Evolutionary conservation across 371 early-diverging fungal genomes (phyloP).

Genomic region (Zancudomyces culisetae): DNA sequence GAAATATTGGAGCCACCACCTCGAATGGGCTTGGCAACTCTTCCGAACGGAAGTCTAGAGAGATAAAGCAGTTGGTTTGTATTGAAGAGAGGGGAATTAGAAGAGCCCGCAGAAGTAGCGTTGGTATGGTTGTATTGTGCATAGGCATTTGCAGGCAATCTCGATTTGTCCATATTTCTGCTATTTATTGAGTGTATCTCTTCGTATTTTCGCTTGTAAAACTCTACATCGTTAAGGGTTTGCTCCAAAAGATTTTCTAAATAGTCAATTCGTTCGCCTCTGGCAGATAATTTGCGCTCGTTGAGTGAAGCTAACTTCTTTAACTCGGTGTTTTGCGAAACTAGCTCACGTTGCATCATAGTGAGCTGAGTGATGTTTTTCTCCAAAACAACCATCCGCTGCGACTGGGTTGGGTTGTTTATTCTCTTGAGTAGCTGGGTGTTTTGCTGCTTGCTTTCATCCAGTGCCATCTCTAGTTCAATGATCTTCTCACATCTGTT

Average conservation of each 20-base stretch:
- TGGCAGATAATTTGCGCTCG: constrained; percentile 73
- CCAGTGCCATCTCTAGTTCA: constrained; percentile 81
- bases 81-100: background rate
- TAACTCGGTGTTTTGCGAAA: constrained; percentile 66
- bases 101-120: background rate
- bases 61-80: constrained; percentile 33
- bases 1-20: constrained; percentile 35
- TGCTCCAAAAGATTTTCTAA: constrained; percentile 74
- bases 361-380: constrained; percentile 88
- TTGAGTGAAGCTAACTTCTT: constrained; percentile 80
- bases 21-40: constrained; percentile 85
- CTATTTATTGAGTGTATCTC: constrained; percentile 45
- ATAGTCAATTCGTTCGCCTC: constrained; percentile 82
- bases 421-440: constrained; percentile 55
- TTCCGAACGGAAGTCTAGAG: constrained; percentile 48
- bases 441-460: constrained; percentile 76
- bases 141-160: constrained; percentile 22
- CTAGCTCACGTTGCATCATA: constrained; percentile 80
- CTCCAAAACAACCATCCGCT: constrained; percentile 89
- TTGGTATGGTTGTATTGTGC: too few relatives aligned
- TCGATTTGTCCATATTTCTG: constrained; percentile 57
- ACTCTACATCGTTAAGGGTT: constrained; percentile 42
- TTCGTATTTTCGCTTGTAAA: constrained; percentile 64
- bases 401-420: constrained; percentile 42
- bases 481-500: constrained; percentile 89